Evolutionary conservation across 1,284 basidiomycete genomes (phyloP).

Genomic region (Rhodotorula glutinis): DNA sequence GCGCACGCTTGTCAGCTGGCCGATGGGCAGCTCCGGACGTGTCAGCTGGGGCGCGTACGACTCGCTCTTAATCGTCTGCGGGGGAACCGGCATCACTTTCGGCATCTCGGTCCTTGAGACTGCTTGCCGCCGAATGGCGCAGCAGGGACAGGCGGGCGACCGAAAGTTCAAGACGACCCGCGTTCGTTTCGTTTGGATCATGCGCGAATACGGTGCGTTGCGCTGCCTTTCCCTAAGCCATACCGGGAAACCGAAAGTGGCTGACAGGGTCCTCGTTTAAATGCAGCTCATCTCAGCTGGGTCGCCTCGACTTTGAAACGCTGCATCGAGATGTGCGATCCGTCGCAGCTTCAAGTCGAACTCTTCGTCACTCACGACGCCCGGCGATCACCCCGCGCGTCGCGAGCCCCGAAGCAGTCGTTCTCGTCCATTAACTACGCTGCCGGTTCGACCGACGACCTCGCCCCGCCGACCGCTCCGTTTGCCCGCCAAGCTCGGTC

Average conservation of each 20-base stretch:
- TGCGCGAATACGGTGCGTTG: conserved; percentile 59
- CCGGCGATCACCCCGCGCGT: not conserved
- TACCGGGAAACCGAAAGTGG: no score
- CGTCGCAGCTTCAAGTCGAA: conserved; percentile 65
- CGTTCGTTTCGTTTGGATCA: conserved; percentile 77
- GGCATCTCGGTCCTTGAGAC: conserved; percentile 70
- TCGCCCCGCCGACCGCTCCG: conserved; percentile 33
- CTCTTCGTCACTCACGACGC: conserved; percentile 69
- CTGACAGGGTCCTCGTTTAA: no score
- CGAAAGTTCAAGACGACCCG: conserved; percentile 57
- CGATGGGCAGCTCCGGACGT: conserved; percentile 70
- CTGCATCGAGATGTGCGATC: conserved; percentile 63
- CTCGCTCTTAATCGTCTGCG: conserved; percentile 66
- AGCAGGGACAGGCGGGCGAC: conserved; percentile 50
- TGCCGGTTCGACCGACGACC: conserved; percentile 10
- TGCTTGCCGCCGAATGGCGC: conserved; percentile 61
- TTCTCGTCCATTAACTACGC: conserved; percentile 46
- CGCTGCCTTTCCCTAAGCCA: no score
- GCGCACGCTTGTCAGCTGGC: conserved; percentile 68
- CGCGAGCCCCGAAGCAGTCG: conserved; percentile 45
- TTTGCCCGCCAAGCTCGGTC: conserved; percentile 22
- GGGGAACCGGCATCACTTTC: conserved; percentile 76
- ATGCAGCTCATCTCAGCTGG: conserved; percentile 75
- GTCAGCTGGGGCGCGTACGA: conserved; percentile 65
- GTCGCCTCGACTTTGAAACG: conserved; percentile 66